Evolutionary conservation across 1,284 basidiomycete genomes (phyloP).

Genomic region (Malassezia psittaci): DNA sequence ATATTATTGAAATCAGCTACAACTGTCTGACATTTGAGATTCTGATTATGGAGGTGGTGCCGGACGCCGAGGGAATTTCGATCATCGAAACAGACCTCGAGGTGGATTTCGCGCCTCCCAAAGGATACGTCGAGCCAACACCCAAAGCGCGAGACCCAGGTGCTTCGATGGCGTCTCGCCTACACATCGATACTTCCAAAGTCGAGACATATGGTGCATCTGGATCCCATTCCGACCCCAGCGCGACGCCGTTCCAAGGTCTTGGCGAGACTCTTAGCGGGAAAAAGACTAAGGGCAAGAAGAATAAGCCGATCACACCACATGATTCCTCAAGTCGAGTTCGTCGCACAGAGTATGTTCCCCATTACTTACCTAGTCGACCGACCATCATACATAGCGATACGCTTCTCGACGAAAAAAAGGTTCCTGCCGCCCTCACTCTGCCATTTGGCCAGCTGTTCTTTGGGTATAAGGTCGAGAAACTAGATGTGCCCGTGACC

Average conservation of each 20-base stretch:
- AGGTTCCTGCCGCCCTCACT: slow-evolving; percentile 78
- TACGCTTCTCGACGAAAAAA: slow-evolving; percentile 60
- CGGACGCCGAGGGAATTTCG: slow-evolving; percentile 65
- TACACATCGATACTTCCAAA: slow-evolving; percentile 66
- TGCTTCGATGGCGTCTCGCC: slow-evolving; percentile 89
- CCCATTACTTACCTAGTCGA: slow-evolving; percentile 54
- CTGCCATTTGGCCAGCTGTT: slow-evolving; percentile 64
- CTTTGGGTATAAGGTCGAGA: slow-evolving; percentile 43
- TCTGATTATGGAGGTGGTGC: slow-evolving; percentile 84
- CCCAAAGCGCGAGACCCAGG: slow-evolving; percentile 65
- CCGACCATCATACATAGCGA: slow-evolving; percentile 75
- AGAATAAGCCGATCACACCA: slow-evolving; percentile 40
- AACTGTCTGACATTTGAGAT: slow-evolving; percentile 81
- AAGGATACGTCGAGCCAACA: slow-evolving; percentile 74
- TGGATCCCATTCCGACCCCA: no score
- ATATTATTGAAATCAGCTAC: slow-evolving; percentile 51
- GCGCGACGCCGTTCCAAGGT: slow-evolving; percentile 26
- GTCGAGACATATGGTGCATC: slow-evolving; percentile 18
- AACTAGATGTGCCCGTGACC: slow-evolving; percentile 27
- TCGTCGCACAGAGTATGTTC: slow-evolving; percentile 33
- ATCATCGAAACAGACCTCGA: slow-evolving; percentile 94
- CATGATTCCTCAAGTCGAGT: slow-evolving; percentile 39
- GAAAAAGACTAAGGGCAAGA: slow-evolving; percentile 43
- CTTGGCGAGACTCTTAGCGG: slow-evolving; percentile 41
- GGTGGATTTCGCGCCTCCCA: slow-evolving; percentile 57